Percentiles rank a stretch among this genome's conserved stretches.
Evolutionary conservation across 2,329 filamentous ascomycete species (phyloP).

Genomic region (Phaeosphaeriaceae sp.): DNA sequence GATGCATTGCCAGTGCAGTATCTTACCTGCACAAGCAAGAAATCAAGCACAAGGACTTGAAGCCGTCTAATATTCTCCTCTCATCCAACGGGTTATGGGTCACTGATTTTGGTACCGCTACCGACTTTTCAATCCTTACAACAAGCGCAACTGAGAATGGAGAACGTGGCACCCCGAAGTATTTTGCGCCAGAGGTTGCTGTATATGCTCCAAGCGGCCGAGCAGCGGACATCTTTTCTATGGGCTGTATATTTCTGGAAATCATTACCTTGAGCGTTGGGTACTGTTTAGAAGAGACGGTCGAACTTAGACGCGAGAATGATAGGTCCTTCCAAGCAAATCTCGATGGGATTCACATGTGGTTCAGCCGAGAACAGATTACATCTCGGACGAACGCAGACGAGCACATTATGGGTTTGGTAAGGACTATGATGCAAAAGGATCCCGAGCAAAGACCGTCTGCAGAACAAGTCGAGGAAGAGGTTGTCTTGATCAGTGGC

Average conservation of each 20-base stretch:
- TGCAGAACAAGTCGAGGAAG: background rate
- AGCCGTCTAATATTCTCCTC: conserved; percentile 16
- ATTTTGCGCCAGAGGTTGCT: conserved; percentile 21
- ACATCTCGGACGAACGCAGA: background rate
- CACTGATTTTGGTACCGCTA: conserved; percentile 22
- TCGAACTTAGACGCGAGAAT: conserved; percentile 1
- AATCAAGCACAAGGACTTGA: conserved; percentile 28
- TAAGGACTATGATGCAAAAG: background rate
- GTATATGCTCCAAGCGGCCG: conserved; percentile 10
- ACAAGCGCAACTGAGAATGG: conserved; percentile 18
- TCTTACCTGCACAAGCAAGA: conserved; percentile 19
- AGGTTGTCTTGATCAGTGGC: conserved; percentile 1
- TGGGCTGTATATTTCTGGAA: conserved; percentile 22
- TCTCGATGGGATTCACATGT: background rate
- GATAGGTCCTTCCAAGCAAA: conserved; percentile 3
- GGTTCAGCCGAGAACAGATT: conserved; percentile 2
- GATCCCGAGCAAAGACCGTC: background rate
- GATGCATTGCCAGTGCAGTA: conserved; percentile 15
- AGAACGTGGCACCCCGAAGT: conserved; percentile 21
- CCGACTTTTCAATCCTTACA: conserved; percentile 18
- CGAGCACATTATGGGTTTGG: background rate
- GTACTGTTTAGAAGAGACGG: background rate
- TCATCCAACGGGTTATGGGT: conserved; percentile 12
- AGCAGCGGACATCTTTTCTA: conserved; percentile 20
- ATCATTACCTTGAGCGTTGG: conserved; percentile 4